Base-by-base conservation (phyloP, 768 basidiomycete genomes). In the Boletus rufocinnamomeus region DNA sequence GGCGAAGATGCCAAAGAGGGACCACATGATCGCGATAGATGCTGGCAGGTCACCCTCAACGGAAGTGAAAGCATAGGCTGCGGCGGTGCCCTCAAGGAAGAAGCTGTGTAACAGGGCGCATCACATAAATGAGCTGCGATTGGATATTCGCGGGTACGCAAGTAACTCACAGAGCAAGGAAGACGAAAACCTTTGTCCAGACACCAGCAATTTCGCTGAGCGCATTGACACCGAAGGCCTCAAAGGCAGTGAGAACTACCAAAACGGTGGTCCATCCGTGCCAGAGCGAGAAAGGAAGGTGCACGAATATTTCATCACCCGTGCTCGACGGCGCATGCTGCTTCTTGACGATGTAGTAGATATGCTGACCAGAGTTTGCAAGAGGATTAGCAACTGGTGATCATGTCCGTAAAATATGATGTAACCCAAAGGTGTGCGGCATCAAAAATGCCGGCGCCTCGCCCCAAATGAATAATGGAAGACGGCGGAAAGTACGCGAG, bases 331-430 rank as follows among this genome's bases (percentile, higher is more conserved):
- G 76, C 28, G 80, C 72, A 71, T 94, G 86, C 61, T 85, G 82
- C 75, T 94, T 93, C 82, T 96, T 95, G 70, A 98, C 88, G 58
- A 91, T 78, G 71, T 95, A 98, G 78, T 98, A 97, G 72, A 96
- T 91, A 74, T 95, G 93, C 82, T 88, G 40, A 35, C 50, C 54
- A 59, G 10, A 47, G 35, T 57, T 56, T 41, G 28, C 30, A 60
- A 37, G 37, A 19, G 30, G 16, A 55, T 70, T 32, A 70, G 65
- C 17, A 56, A 53, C 44, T 50, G 40, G 30, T 35, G 13, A 25
- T 65, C 66, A 56, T 54, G 47, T 50, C 50, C 51, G 43, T n/a
- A 21, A 38, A 35, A 34, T 13, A 41, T 51, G 51, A 57, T 55
- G 54, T 56, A 60, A 58, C 17, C 16, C 23, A 43, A 25, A 6